These are phyloP conservation scores for Fusarium liriodendri DNA, from an alignment of 2,329 filamentous ascomycete species.

Conservation along the genomic window DNA sequence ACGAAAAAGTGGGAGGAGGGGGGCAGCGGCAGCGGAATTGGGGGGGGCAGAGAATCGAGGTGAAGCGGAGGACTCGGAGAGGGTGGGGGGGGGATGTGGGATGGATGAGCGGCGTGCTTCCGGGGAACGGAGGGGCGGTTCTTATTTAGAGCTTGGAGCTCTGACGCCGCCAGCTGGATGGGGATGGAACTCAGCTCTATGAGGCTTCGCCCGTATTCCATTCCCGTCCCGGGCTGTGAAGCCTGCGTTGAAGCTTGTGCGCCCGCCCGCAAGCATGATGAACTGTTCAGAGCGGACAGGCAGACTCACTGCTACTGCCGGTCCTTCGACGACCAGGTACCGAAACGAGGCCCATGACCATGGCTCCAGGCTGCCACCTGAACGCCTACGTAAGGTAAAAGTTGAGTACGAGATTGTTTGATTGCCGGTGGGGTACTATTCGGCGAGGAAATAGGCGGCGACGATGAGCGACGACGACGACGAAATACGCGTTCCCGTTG, in stretches of 20 bases:
- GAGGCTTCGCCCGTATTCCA: not conserved
- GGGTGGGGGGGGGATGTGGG: slow-evolving; percentile 40
- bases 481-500: not conserved
- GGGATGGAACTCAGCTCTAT: slow-evolving; percentile 1
- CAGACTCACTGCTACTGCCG: slow-evolving; percentile 42
- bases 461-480: not conserved
- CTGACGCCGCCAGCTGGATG: slow-evolving; percentile 13
- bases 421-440: slow-evolving; percentile 1
- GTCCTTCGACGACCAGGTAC: slow-evolving; percentile 47
- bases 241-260: slow-evolving; percentile 4
- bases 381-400: not conserved
- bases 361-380: slow-evolving; percentile 35
- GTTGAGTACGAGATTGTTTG: slow-evolving; percentile 2
- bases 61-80: slow-evolving; percentile 39
- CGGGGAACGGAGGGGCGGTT: slow-evolving; percentile 31
- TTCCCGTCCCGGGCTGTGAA: not conserved
- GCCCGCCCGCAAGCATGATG: not conserved
- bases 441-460: not conserved
- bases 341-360: slow-evolving; percentile 50
- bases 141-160: slow-evolving; percentile 32
- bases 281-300: slow-evolving; percentile 9
- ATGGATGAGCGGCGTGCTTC: slow-evolving; percentile 32
- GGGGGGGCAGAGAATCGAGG: slow-evolving; percentile 20
- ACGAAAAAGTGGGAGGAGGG: slow-evolving; percentile 36
- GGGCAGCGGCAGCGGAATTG: slow-evolving; percentile 20